These are phyloP conservation scores for Nectriaceae sp. DNA, from an alignment of 2,329 filamentous ascomycete genomes.

Conservation along the genomic window DNA sequence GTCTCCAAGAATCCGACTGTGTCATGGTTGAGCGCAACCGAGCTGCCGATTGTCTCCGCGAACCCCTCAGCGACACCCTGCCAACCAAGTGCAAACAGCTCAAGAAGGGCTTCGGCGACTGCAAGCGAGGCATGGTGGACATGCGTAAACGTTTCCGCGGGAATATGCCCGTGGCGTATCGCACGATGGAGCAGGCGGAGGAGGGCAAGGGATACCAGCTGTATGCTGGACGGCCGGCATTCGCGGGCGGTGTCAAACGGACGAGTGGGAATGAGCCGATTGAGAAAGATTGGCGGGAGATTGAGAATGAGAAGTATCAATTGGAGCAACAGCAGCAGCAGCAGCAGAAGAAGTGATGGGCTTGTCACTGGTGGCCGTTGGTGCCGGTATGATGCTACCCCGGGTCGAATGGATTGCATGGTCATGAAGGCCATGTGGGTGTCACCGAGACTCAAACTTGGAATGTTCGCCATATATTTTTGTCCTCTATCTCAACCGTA, in stretches of 20 bases:
- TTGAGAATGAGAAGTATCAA: conserved; percentile 63
- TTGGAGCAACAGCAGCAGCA: conserved; percentile 32
- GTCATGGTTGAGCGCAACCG: conserved; percentile 89
- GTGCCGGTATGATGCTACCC: not conserved
- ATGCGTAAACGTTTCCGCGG: conserved; percentile 98
- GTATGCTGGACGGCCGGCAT: conserved; percentile 77
- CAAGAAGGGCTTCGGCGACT: conserved; percentile 89
- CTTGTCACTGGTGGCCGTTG: not conserved
- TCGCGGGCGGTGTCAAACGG: conserved; percentile 62
- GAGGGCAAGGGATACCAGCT: conserved; percentile 65
- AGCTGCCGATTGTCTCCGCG: conserved; percentile 83
- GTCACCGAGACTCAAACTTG: too few relatives aligned
- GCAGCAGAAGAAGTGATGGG: conserved; percentile 25
- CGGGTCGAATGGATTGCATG: not conserved
- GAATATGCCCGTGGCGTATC: conserved; percentile 79
- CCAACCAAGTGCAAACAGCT: conserved; percentile 90
- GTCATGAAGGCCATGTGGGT: too few relatives aligned
- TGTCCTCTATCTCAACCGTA: too few relatives aligned
- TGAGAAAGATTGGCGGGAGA: conserved; percentile 62
- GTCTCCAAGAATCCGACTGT: conserved; percentile 95
- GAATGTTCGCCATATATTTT: too few relatives aligned
- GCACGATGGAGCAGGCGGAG: conserved; percentile 58
- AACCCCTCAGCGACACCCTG: conserved; percentile 78
- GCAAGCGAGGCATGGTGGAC: conserved; percentile 94
- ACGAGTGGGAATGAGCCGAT: conserved; percentile 68